phyloP scores from a whole-genome alignment of 495 filamentous ascomycete species.

The Podospora australis region DNA sequence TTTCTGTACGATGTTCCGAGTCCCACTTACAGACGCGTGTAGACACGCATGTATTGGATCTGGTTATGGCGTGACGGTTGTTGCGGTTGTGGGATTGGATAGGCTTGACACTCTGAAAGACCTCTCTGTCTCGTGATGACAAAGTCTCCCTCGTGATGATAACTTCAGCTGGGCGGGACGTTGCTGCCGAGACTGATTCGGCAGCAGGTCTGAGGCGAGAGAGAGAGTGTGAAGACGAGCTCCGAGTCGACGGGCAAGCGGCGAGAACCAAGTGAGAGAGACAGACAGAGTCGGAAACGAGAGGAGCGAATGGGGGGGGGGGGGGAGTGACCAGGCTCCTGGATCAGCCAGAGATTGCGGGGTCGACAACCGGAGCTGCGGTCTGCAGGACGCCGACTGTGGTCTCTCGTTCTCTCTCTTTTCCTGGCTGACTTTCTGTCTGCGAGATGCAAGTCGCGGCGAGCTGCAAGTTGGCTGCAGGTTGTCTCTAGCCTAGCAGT shows the following conservation, averaged over 20 bases:
- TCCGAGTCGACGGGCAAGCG: no score
- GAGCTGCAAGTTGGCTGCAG: no score
- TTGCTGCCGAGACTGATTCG: slow-evolving; percentile 1
- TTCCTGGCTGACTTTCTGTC: no score
- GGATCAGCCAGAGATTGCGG: slow-evolving; percentile 21
- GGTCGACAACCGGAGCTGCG: slow-evolving; percentile 5
- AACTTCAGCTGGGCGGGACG: no score
- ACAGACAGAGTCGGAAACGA: not conserved
- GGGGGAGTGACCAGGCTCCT: slow-evolving; percentile 17
- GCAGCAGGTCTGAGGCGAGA: slow-evolving; percentile 1
- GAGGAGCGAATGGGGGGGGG: not conserved
- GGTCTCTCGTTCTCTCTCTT: no score
- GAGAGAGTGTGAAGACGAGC: no score
- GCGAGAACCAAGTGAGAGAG: not conserved
- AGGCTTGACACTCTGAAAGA: not conserved
- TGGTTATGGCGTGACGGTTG: not conserved
- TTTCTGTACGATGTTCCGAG: not conserved
- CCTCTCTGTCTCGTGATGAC: no score
- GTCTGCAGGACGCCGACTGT: not conserved
- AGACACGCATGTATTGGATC: not conserved
- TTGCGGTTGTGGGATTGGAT: not conserved
- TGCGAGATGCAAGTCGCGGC: slow-evolving; percentile 1
- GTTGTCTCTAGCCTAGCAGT: not conserved
- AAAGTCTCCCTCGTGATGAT: no score
- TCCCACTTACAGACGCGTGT: not conserved